phyloP scores from a whole-genome alignment of 106 monocot species.

The Acorus calamus region DNA sequence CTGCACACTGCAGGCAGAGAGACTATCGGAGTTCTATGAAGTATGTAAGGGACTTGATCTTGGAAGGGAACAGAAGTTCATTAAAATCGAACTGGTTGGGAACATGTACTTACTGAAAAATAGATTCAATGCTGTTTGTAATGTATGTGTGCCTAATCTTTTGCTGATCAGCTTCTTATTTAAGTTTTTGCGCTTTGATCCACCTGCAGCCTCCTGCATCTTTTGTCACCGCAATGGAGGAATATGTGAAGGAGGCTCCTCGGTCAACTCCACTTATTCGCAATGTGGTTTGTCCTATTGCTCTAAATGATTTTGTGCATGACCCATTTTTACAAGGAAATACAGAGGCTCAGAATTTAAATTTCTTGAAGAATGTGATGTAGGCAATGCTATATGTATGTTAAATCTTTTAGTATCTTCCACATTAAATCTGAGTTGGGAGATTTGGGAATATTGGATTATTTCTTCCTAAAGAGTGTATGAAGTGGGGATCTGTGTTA shows the following conservation, averaged over 20 bases:
- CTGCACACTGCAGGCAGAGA: conserved; percentile 20
- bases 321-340: too few species aligned
- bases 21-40: conserved; percentile 45
- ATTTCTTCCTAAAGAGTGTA: too few species aligned
- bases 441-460: too few species aligned
- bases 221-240: conserved; percentile 44
- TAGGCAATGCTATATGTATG: too few species aligned
- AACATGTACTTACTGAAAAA: too few species aligned
- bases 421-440: too few species aligned
- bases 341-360: too few species aligned
- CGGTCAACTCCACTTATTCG: conserved; percentile 2
- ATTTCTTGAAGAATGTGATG: too few species aligned
- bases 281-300: conserved; percentile 19
- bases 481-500: too few species aligned
- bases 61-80: conserved; percentile 20
- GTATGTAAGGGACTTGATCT: conserved; percentile 36
- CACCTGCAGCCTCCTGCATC: conserved; percentile 38
- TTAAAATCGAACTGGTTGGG: conserved; percentile 34
- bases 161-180: background rate
- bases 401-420: too few species aligned
- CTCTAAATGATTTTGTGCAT: too few species aligned
- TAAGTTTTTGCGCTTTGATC: background rate
- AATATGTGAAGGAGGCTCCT: conserved; percentile 36
- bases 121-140: too few species aligned
- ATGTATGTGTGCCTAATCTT: background rate